These are phyloP conservation scores for Coemansia sp. DNA, from an alignment of 192 early-diverging fungal genomes.

Conservation along the genomic window DNA sequence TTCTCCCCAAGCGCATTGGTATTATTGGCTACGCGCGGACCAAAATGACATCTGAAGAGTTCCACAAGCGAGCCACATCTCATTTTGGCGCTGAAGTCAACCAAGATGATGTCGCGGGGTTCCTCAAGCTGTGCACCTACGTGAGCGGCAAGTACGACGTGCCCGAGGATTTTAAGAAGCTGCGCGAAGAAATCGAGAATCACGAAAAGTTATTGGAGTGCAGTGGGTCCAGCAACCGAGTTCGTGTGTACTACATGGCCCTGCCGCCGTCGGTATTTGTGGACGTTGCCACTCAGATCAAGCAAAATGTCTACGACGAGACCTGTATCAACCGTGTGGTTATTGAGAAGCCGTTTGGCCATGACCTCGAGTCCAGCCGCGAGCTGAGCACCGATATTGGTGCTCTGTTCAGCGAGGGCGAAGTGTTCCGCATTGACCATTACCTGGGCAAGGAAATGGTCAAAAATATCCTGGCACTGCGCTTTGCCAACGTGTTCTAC, in stretches of 20 bases:
- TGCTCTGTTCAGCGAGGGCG: constrained; percentile 78
- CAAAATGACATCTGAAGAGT: constrained; percentile 69
- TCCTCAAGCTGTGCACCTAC: constrained; percentile 73
- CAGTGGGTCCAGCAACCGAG: constrained; percentile 20
- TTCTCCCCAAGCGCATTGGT: constrained; percentile 66
- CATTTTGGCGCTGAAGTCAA: constrained; percentile 42
- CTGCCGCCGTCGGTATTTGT: constrained; percentile 94
- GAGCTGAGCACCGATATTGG: constrained; percentile 69
- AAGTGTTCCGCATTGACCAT: constrained; percentile 98
- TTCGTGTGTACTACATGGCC: constrained; percentile 93
- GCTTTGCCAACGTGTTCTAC: constrained; percentile 94
- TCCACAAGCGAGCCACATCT: constrained; percentile 66
- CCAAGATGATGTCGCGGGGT: constrained; percentile 50
- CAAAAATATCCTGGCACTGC: constrained; percentile 90
- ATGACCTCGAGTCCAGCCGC: constrained; percentile 79
- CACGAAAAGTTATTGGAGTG: constrained; percentile 46
- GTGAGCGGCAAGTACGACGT: constrained; percentile 53
- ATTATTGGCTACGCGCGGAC: constrained; percentile 94
- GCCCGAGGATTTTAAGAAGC: constrained; percentile 61
- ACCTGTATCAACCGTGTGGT: constrained; percentile 77
- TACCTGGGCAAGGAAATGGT: constrained; percentile 99
- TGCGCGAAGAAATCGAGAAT: constrained; percentile 59
- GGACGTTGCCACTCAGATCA: constrained; percentile 71
- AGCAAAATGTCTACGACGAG: constrained; percentile 61
- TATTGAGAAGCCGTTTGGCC: constrained; percentile 98